These are phyloP conservation scores for Lecanicillium sp. DNA, from an alignment of 2,329 filamentous ascomycete genomes.

Conservation along the genomic window DNA sequence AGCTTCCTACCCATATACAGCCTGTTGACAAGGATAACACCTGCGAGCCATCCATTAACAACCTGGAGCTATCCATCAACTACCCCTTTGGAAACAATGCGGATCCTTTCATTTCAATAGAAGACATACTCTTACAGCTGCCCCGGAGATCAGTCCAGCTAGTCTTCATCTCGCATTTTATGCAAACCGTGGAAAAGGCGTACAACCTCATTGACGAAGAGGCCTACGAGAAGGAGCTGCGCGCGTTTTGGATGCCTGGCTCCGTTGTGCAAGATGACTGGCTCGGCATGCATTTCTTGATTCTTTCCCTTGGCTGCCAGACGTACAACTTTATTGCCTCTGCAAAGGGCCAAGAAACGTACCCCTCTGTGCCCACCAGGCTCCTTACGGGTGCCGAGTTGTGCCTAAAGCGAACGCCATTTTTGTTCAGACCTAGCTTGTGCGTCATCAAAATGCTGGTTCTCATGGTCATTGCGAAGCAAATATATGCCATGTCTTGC, in stretches of 20 bases:
- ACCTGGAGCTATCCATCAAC: slow-evolving; percentile 8
- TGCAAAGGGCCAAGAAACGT: slow-evolving; percentile 1
- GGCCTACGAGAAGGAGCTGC: slow-evolving; percentile 2
- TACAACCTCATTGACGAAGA: slow-evolving; percentile 5
- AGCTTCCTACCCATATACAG: slow-evolving; percentile 2
- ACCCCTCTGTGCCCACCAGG: slow-evolving; percentile 1
- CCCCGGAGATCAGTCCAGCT: slow-evolving; percentile 1
- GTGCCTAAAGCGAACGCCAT: slow-evolving; percentile 8
- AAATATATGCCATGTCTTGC: slow-evolving; percentile 9
- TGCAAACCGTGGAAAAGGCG: slow-evolving; percentile 6
- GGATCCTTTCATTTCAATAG: background rate
- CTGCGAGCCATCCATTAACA: background rate
- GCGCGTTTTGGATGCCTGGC: slow-evolving; percentile 4
- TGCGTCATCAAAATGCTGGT: slow-evolving; percentile 4
- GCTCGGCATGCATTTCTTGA: slow-evolving; percentile 4
- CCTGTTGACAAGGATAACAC: slow-evolving; percentile 1
- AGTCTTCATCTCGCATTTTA: slow-evolving; percentile 5
- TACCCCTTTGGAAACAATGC: slow-evolving; percentile 6
- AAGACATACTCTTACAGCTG: background rate
- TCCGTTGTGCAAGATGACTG: slow-evolving; percentile 5
- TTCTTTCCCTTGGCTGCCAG: slow-evolving; percentile 7
- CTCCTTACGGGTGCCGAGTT: slow-evolving; percentile 6
- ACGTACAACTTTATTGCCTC: slow-evolving; percentile 2
- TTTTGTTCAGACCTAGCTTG: slow-evolving; percentile 5
- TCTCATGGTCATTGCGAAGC: slow-evolving; percentile 7